Percentiles rank a stretch among this genome's conserved stretches.
phyloP scores from a whole-genome alignment of 2,329 filamentous ascomycete genomes.

The Alternaria arborescens region DNA sequence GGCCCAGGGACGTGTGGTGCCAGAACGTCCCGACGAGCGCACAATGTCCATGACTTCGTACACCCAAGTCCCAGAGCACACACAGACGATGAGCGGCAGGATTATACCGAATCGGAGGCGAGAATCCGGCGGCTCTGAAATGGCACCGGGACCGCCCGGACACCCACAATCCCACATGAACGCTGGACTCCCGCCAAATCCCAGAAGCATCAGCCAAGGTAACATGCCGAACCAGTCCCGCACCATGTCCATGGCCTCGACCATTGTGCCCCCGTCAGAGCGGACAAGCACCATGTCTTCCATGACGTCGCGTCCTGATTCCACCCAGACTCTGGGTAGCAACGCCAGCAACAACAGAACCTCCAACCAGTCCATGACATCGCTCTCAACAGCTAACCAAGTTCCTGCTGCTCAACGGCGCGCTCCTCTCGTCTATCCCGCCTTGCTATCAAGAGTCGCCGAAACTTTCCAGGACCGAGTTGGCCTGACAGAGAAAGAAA shows the following conservation, averaged over 20 bases:
- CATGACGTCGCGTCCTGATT: conserved; percentile 54
- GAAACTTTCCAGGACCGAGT: conserved; percentile 93
- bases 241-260: conserved; percentile 94
- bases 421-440: conserved; percentile 91
- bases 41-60: conserved; percentile 96
- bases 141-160: conserved; percentile 28
- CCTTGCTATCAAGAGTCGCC: conserved; percentile 89
- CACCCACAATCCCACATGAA: conserved; percentile 32
- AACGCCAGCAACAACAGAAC: conserved; percentile 47
- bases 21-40: conserved; percentile 89
- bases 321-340: conserved; percentile 40
- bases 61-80: conserved; percentile 76
- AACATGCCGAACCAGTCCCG: conserved; percentile 60
- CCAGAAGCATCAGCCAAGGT: conserved; percentile 48
- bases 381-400: conserved; percentile 39
- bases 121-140: conserved; percentile 58
- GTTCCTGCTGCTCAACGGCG: conserved; percentile 64
- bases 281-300: conserved; percentile 65
- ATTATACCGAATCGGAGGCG: conserved; percentile 81
- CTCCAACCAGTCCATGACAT: conserved; percentile 54
- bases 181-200: conserved; percentile 44
- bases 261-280: conserved; percentile 72
- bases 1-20: conserved; percentile 88
- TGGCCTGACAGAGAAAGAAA: conserved; percentile 83
- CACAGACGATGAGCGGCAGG: conserved; percentile 90